A percentile compares a stretch with the other conserved stretches of the same genome.
Conservation (phyloP, 1,284 basidiomycete genomes). For the Microbotryum silenes-acaulis region DNA sequence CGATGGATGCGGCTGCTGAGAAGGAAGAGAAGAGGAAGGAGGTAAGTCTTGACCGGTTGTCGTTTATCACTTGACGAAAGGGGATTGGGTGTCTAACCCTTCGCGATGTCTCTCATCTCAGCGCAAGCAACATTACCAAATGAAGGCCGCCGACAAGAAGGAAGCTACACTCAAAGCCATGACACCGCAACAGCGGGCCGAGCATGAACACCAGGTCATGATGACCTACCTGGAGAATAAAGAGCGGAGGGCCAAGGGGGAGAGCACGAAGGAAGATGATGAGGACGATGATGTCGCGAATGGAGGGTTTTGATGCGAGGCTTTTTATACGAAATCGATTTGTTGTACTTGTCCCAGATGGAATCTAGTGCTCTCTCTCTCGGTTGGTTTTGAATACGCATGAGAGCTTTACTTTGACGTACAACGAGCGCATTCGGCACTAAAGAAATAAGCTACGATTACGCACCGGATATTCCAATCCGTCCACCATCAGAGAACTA, state of each 20-base stretch:
- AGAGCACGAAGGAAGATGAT: background rate
- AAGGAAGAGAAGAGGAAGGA: conserved; percentile 25
- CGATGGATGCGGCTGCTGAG: conserved; percentile 25
- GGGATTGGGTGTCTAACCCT: background rate
- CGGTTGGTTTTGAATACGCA: no score
- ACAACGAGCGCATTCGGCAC: no score
- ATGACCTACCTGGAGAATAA: conserved; percentile 12
- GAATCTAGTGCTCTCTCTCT: no score
- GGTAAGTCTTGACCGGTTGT: conserved; percentile 1
- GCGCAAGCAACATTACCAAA: conserved; percentile 11
- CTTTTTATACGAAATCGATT: no score
- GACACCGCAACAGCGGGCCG: conserved; percentile 12
- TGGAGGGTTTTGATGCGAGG: no score
- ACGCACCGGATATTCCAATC: no score
- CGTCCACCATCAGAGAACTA: no score
- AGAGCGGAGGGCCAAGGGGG: background rate
- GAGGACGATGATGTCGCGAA: background rate
- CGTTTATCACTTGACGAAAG: background rate
- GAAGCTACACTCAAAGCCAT: conserved; percentile 6
- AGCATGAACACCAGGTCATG: conserved; percentile 15
- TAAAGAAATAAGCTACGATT: no score
- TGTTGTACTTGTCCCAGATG: no score
- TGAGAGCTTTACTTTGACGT: no score
- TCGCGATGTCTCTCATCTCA: background rate
- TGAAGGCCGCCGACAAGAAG: conserved; percentile 8